Percentiles rank a stretch among this genome's conserved stretches.
These are phyloP conservation scores for Agaricus sinodeliciosus DNA, from an alignment of 768 basidiomycete species.

Conservation along the genomic window DNA sequence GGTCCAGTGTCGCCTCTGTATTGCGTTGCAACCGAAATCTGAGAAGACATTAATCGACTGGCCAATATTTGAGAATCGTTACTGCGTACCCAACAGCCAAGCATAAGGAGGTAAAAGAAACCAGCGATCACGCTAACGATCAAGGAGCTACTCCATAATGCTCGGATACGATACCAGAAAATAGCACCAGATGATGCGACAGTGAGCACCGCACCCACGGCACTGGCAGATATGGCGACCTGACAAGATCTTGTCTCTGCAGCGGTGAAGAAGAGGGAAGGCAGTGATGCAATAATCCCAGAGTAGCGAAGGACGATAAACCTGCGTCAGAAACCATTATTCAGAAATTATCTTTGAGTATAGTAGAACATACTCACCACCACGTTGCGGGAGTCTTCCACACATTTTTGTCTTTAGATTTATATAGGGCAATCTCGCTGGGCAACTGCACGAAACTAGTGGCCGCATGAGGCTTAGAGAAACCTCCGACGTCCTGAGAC, in stretches of 20 bases:
- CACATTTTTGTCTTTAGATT: neutral
- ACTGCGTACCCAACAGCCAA: slow-evolving; percentile 4
- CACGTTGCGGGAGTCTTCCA: slow-evolving; percentile 5
- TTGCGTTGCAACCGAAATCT: slow-evolving; percentile 4
- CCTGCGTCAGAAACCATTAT: neutral
- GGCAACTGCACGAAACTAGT: slow-evolving; percentile 4
- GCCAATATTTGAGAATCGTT: neutral
- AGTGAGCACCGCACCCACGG: slow-evolving; percentile 2
- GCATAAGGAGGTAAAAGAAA: slow-evolving; percentile 4
- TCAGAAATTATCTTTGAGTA: neutral
- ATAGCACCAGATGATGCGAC: slow-evolving; percentile 6
- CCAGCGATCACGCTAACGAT: neutral
- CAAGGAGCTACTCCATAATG: neutral
- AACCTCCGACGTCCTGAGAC: neutral
- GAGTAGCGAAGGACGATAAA: slow-evolving; percentile 5
- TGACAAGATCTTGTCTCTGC: slow-evolving; percentile 1
- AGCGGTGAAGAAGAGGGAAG: slow-evolving; percentile 3
- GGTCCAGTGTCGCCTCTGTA: slow-evolving; percentile 2
- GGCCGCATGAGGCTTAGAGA: neutral
- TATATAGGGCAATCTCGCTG: slow-evolving; percentile 3
- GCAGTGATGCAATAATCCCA: slow-evolving; percentile 4
- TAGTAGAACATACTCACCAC: neutral
- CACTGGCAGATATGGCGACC: neutral
- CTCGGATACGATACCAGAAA: slow-evolving; percentile 5
- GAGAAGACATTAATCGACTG: neutral